A percentile compares a stretch with the other conserved stretches of the same genome.
These are phyloP conservation scores for Metschnikowia santaceciliae DNA, from an alignment of 805 yeast genomes.

Conservation along the genomic window DNA sequence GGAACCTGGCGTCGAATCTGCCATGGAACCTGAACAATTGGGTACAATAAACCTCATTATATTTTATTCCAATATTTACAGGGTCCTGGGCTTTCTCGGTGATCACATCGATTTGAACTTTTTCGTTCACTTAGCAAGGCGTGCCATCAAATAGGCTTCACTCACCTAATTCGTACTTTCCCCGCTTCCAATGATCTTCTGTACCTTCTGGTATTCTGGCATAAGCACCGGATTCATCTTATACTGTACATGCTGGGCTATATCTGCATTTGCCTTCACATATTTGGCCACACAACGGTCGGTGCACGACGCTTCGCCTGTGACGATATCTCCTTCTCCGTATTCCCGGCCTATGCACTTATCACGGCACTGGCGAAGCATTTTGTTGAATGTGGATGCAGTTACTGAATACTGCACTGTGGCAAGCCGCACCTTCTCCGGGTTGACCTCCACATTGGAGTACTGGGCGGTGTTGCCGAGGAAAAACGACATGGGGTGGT, in stretches of 20 bases:
- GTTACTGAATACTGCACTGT: conserved; percentile 66
- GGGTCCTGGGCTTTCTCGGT: too few relatives aligned
- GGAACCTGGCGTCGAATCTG: too few relatives aligned
- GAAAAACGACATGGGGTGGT: conserved; percentile 55
- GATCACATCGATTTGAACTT: too few relatives aligned
- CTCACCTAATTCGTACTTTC: not conserved
- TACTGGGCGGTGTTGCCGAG: conserved; percentile 45
- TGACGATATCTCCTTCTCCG: conserved; percentile 77
- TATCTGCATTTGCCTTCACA: conserved; percentile 62
- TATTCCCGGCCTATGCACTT: conserved; percentile 87
- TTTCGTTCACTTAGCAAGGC: not conserved
- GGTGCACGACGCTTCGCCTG: conserved; percentile 78
- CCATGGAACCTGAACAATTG: too few relatives aligned
- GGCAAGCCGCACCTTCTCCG: conserved; percentile 59
- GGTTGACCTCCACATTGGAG: conserved; percentile 48
- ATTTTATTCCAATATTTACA: too few relatives aligned
- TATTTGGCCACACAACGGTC: conserved; percentile 86
- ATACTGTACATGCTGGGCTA: conserved; percentile 51
- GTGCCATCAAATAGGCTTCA: not conserved
- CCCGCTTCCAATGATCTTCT: conserved; percentile 5
- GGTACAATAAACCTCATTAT: too few relatives aligned
- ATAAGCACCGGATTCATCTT: conserved; percentile 23
- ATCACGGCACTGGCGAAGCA: conserved; percentile 57
- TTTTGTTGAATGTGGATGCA: conserved; percentile 35
- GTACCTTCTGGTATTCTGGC: conserved; percentile 38